Evolutionary conservation across 768 basidiomycete genomes (phyloP).

Genomic region (Boletellus sp.): DNA sequence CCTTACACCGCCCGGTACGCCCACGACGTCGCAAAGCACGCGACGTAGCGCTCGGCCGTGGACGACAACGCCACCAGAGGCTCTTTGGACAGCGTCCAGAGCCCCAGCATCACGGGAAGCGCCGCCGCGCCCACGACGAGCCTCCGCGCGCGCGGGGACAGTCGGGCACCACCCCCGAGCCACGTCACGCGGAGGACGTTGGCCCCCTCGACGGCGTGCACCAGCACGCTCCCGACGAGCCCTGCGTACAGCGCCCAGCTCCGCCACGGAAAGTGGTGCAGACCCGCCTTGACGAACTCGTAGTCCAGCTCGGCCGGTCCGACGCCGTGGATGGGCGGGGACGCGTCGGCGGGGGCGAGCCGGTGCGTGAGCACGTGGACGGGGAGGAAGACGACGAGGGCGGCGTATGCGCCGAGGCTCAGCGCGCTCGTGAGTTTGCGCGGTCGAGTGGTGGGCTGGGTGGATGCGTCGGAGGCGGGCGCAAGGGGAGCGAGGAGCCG

Average conservation of each 20-base stretch:
- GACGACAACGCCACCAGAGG: slow-evolving; percentile 55
- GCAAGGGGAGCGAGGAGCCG: slow-evolving; percentile 45
- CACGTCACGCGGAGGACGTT: slow-evolving; percentile 51
- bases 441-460: slow-evolving; percentile 13
- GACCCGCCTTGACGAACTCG: slow-evolving; percentile 75
- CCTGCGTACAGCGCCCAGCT: slow-evolving; percentile 62
- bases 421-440: slow-evolving; percentile 42
- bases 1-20: slow-evolving; percentile 42
- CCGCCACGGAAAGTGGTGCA: slow-evolving; percentile 57
- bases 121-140: slow-evolving; percentile 36
- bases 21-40: slow-evolving; percentile 44
- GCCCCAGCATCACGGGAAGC: slow-evolving; percentile 54
- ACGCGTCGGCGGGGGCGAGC: slow-evolving; percentile 41
- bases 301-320: slow-evolving; percentile 78
- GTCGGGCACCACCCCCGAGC: slow-evolving; percentile 14
- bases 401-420: slow-evolving; percentile 60
- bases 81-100: slow-evolving; percentile 52
- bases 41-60: slow-evolving; percentile 47
- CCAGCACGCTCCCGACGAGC: slow-evolving; percentile 49
- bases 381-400: slow-evolving; percentile 52
- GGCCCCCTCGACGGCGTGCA: slow-evolving; percentile 65
- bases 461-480: slow-evolving; percentile 8
- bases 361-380: slow-evolving; percentile 72
- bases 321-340: slow-evolving; percentile 41
- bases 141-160: slow-evolving; percentile 21